phyloP scores from a whole-genome alignment of 2,329 filamentous ascomycete genomes.

The Talaromyces sp. region DNA sequence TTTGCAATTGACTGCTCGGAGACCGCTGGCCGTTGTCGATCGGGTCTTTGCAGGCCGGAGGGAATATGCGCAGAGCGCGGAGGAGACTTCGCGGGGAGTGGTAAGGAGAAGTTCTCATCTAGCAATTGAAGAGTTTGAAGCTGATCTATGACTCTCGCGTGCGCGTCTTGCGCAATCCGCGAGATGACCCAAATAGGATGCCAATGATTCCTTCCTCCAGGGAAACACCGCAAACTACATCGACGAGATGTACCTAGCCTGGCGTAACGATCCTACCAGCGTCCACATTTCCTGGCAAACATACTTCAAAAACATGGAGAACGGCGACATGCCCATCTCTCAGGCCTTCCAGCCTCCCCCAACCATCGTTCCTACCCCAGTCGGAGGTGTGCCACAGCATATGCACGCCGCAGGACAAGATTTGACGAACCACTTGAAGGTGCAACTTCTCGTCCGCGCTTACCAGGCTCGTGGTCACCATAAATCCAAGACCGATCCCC shows the following conservation, averaged over 20 bases:
- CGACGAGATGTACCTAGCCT: constrained; percentile 98
- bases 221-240: constrained; percentile 98
- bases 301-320: constrained; percentile 99
- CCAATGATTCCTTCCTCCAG: constrained; percentile 93
- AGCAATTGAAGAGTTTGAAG: background rate
- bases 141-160: constrained; percentile 26
- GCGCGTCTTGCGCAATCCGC: constrained; percentile 20
- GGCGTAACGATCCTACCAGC: constrained; percentile 88
- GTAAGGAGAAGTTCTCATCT: constrained; percentile 43
- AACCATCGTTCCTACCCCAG: constrained; percentile 78
- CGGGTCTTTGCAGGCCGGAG: constrained; percentile 41
- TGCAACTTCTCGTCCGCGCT: constrained; percentile 91
- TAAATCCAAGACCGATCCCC: constrained; percentile 95
- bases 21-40: constrained; percentile 39
- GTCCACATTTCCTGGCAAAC: constrained; percentile 98
- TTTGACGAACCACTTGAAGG: constrained; percentile 94
- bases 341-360: constrained; percentile 96
- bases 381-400: constrained; percentile 70
- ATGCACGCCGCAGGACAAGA: constrained; percentile 73
- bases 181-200: constrained; percentile 52
- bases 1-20: constrained; percentile 29
- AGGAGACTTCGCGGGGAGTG: constrained; percentile 59
- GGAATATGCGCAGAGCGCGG: constrained; percentile 57
- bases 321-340: constrained; percentile 93
- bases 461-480: constrained; percentile 98